Percentiles rank a stretch among this genome's conserved stretches.
Evolutionary conservation across 2,329 filamentous ascomycete genomes (phyloP).

Genomic region (Talaromyces albobiverticillius): DNA sequence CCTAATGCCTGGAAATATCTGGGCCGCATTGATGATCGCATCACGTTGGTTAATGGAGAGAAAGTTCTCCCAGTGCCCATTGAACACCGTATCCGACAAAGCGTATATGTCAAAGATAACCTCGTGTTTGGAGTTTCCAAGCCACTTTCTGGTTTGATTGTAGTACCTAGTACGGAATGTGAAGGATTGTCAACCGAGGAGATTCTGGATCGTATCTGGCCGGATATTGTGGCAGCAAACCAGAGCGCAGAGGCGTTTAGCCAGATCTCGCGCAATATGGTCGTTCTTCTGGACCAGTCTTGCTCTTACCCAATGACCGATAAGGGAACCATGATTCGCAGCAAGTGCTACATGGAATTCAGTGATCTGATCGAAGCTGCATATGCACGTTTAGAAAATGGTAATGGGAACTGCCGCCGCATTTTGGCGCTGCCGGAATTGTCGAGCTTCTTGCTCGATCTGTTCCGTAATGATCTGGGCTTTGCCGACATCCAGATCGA

Average conservation of each 20-base stretch:
- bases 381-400: constrained; percentile 19
- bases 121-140: constrained; percentile 51
- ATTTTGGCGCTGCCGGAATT: background rate
- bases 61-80: constrained; percentile 35
- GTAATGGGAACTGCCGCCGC: background rate
- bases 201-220: constrained; percentile 38
- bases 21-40: constrained; percentile 13
- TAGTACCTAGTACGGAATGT: background rate
- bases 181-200: constrained; percentile 23
- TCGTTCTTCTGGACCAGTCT: constrained; percentile 32
- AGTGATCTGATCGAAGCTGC: constrained; percentile 40
- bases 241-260: constrained; percentile 41
- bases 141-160: constrained; percentile 9
- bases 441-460: background rate
- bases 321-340: constrained; percentile 54
- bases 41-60: constrained; percentile 18
- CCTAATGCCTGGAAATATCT: constrained; percentile 13
- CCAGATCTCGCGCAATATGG: constrained; percentile 43
- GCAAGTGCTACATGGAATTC: constrained; percentile 48
- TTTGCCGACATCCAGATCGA: background rate
- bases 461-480: background rate
- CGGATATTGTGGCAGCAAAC: constrained; percentile 39
- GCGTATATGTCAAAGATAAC: constrained; percentile 54
- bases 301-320: constrained; percentile 49
- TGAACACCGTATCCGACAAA: constrained; percentile 55